Evolutionary conservation across 2,329 filamentous ascomycete species (phyloP).

Genomic region (Colletotrichum sp.): DNA sequence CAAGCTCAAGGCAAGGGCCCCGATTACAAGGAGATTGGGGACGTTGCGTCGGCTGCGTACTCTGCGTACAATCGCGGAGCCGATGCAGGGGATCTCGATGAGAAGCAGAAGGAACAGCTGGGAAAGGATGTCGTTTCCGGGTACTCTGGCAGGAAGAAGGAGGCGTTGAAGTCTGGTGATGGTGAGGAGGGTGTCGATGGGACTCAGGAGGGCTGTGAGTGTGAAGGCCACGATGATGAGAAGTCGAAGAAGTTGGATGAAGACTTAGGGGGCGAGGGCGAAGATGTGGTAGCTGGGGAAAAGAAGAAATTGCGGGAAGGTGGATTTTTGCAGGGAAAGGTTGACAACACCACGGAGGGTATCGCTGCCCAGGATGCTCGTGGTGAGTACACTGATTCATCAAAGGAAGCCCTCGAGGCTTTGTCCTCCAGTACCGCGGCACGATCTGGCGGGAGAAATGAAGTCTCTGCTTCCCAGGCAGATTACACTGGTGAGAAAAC

Average conservation of each 20-base stretch:
- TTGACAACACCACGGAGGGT: background rate
- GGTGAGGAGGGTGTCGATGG: background rate
- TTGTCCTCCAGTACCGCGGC: background rate
- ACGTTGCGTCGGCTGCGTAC: slow-evolving; percentile 29
- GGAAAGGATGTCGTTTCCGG: slow-evolving; percentile 1
- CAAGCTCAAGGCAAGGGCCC: slow-evolving; percentile 13
- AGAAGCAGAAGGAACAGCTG: background rate
- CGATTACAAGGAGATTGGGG: slow-evolving; percentile 20
- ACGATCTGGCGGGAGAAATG: background rate
- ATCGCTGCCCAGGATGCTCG: background rate
- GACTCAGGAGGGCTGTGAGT: background rate
- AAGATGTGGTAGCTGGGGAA: background rate
- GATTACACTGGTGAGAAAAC: background rate
- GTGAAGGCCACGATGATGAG: background rate
- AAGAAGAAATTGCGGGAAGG: background rate
- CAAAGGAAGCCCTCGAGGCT: background rate
- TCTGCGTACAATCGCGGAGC: slow-evolving; percentile 25
- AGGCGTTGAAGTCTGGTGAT: background rate
- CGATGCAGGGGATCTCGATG: slow-evolving; percentile 17
- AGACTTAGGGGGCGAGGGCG: background rate
- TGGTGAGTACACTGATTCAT: background rate
- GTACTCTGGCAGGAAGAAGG: background rate
- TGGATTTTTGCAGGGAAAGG: background rate
- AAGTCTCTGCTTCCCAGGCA: background rate
- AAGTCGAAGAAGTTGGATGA: background rate